Conservation (phyloP, 306 rosid genomes). For the Cicer yamashitae region DNA sequence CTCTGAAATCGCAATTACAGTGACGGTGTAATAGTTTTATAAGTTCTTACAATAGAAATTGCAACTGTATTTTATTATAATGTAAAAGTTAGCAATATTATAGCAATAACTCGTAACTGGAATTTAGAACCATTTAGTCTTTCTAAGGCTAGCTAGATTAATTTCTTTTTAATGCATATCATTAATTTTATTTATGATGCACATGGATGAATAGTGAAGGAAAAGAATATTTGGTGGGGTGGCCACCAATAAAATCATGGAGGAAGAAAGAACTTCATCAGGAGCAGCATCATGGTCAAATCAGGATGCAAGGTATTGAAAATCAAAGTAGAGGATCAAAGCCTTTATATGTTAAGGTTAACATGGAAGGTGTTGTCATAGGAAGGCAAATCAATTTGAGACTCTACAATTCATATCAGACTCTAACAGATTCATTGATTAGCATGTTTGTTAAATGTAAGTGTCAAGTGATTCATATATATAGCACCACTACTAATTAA, state of each 20-base stretch:
- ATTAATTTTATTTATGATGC: background rate
- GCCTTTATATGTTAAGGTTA: slow-evolving; percentile 69
- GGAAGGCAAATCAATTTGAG: slow-evolving; percentile 75
- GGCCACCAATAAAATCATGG: slow-evolving; percentile 92
- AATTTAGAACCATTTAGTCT: too few relatives aligned
- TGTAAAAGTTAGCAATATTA: too few relatives aligned
- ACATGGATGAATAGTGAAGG: slow-evolving; percentile 48
- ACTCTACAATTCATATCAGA: slow-evolving; percentile 57
- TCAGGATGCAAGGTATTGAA: slow-evolving; percentile 44
- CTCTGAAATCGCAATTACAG: too few relatives aligned
- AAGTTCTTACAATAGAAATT: too few relatives aligned
- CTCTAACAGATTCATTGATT: slow-evolving; percentile 61
- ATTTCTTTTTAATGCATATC: background rate
- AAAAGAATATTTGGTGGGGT: slow-evolving; percentile 65
- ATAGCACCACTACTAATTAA: background rate
- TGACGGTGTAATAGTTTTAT: too few relatives aligned
- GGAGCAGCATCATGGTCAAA: slow-evolving; percentile 41
- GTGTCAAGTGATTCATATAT: background rate
- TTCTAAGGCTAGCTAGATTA: background rate
- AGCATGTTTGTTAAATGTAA: slow-evolving; percentile 67
- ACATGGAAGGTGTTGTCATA: slow-evolving; percentile 82
- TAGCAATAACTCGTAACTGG: too few relatives aligned
- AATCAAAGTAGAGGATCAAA: slow-evolving; percentile 48
- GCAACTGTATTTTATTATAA: too few relatives aligned
- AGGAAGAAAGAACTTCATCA: slow-evolving; percentile 63